phyloP scores from a whole-genome alignment of 1,139 yeast genomes.

The Suhomyces ambrosiae region DNA sequence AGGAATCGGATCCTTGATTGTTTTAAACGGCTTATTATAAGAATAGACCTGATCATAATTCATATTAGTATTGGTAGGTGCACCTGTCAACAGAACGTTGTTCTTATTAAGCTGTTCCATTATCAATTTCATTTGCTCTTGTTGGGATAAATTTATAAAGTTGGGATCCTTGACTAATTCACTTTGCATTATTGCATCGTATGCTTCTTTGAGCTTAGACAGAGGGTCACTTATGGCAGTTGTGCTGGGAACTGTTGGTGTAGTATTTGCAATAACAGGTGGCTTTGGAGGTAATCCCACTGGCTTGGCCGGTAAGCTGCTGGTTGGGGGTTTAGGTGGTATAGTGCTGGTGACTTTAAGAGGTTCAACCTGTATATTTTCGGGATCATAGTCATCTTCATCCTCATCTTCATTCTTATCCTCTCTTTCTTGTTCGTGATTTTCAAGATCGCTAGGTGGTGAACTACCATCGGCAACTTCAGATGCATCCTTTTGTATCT shows the following conservation, averaged over 20 bases:
- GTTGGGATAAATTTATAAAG: conserved; percentile 32
- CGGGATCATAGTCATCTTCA: conserved; percentile 22
- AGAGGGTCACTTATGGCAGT: conserved; percentile 3
- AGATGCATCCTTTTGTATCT: not conserved
- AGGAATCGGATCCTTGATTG: conserved; percentile 38
- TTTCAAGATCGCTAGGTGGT: not conserved
- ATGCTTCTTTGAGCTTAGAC: conserved; percentile 31
- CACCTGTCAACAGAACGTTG: conserved; percentile 26
- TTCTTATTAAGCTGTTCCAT: conserved; percentile 31
- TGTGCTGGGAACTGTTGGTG: conserved; percentile 12
- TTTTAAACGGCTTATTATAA: conserved; percentile 41
- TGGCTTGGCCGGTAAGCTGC: conserved; percentile 12
- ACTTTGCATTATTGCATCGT: conserved; percentile 37
- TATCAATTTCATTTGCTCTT: conserved; percentile 37
- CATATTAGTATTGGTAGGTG: conserved; percentile 16
- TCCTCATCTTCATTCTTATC: conserved; percentile 14
- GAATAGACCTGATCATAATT: conserved; percentile 46
- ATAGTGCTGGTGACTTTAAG: conserved; percentile 1
- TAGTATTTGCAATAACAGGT: conserved; percentile 22
- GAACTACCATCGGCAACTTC: not conserved
- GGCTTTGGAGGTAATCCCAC: conserved; percentile 38
- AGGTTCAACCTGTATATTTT: not conserved
- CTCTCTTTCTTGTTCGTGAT: not conserved
- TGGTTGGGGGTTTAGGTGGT: conserved; percentile 7
- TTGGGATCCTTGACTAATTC: conserved; percentile 35